Conservation (phyloP, 192 early-diverging fungal genomes). For the Coemansia furcata region DNA sequence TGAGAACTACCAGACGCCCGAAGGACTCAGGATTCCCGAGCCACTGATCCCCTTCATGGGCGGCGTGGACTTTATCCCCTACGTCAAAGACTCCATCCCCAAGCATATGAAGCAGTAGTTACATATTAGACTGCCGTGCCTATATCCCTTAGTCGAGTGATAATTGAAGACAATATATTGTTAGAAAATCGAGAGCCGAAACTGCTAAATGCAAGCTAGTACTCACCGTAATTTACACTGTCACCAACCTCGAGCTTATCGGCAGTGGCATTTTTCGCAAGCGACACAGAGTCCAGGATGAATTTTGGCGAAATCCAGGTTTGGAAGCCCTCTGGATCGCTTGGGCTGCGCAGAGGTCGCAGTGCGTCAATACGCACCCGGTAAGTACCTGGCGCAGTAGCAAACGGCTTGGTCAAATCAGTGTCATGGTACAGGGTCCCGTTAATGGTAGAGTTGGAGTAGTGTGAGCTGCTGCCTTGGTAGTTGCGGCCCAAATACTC, state of each 20-base stretch:
- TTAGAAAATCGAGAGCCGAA: neutral
- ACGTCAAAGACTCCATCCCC: constrained; percentile 20
- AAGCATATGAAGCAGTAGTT: no score
- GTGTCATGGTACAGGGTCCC: constrained; percentile 46
- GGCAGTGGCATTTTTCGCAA: constrained; percentile 15
- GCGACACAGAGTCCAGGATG: constrained; percentile 40
- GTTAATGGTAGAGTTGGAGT: constrained; percentile 50
- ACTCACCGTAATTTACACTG: constrained; percentile 3
- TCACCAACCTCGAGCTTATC: constrained; percentile 8
- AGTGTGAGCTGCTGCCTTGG: constrained; percentile 34
- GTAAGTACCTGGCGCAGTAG: constrained; percentile 30
- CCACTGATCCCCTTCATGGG: constrained; percentile 92
- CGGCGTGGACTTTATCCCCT: constrained; percentile 89
- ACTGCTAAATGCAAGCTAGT: neutral
- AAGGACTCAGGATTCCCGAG: constrained; percentile 85
- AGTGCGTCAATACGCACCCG: constrained; percentile 49
- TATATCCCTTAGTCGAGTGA: neutral
- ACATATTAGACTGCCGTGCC: neutral
- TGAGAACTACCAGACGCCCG: constrained; percentile 94
- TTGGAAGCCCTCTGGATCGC: constrained; percentile 42
- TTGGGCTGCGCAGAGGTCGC: constrained; percentile 43
- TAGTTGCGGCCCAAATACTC: constrained; percentile 54
- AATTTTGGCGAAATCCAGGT: constrained; percentile 51
- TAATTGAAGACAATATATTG: constrained; percentile 2
- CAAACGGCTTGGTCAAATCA: constrained; percentile 32